Evolutionary conservation across 805 yeast genomes (phyloP).

Genomic region (Grigorovia yakushimaensis): DNA sequence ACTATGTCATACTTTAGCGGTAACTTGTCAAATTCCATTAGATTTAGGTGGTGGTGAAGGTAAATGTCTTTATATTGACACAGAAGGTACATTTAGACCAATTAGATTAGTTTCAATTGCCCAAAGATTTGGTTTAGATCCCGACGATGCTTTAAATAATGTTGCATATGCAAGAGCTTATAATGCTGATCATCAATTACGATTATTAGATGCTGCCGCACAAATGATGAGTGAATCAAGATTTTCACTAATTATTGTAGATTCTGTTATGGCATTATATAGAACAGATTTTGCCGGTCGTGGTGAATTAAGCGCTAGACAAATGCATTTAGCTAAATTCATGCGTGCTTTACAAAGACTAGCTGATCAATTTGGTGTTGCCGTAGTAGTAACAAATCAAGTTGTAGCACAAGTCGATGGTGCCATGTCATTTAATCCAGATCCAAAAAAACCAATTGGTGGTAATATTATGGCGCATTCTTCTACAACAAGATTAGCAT

Average conservation of each 20-base stretch:
- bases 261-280: constrained; percentile 92
- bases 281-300: constrained; percentile 93
- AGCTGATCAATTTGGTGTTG: constrained; percentile 97
- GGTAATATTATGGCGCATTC: constrained; percentile 97
- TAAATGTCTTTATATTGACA: constrained; percentile 88
- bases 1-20: constrained; percentile 91
- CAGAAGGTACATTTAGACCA: constrained; percentile 96
- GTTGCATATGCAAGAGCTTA: constrained; percentile 97
- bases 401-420: constrained; percentile 98
- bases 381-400: constrained; percentile 91
- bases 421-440: constrained; percentile 72
- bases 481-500: constrained; percentile 84
- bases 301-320: constrained; percentile 92
- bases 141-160: constrained; percentile 89
- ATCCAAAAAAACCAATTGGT: constrained; percentile 97
- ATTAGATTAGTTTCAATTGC: constrained; percentile 83
- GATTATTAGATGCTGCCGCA: constrained; percentile 80
- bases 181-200: constrained; percentile 92
- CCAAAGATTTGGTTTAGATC: constrained; percentile 81
- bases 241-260: constrained; percentile 85
- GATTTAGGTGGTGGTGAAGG: constrained; percentile 99
- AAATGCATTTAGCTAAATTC: constrained; percentile 85
- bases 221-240: constrained; percentile 93
- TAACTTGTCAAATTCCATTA: constrained; percentile 90
- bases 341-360: constrained; percentile 85